phyloP scores from a whole-genome alignment of 2,329 filamentous ascomycete species.

The Bipolaris cookei region DNA sequence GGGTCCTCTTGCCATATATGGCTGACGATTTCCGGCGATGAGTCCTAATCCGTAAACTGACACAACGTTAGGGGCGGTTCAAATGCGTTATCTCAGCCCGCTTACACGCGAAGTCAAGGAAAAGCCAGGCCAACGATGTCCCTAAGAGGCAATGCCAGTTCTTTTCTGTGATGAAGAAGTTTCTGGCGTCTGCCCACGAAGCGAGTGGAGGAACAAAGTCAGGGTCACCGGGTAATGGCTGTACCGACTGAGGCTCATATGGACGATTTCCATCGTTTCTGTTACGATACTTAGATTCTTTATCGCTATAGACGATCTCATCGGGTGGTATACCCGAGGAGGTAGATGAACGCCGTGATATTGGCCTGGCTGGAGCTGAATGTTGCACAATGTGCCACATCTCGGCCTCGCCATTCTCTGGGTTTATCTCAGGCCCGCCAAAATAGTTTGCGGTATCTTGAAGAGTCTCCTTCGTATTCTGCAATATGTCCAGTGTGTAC shows the following conservation, averaged over 20 bases:
- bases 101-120: conserved; percentile 46
- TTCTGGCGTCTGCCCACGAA: conserved; percentile 40
- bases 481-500: conserved; percentile 50
- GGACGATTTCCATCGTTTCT: conserved; percentile 17
- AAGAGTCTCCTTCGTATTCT: conserved; percentile 41
- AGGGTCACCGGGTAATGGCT: conserved; percentile 47
- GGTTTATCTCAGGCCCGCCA: conserved; percentile 33
- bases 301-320: conserved; percentile 35
- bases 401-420: conserved; percentile 42
- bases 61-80: neutral
- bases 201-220: conserved; percentile 54
- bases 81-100: neutral
- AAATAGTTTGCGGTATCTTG: conserved; percentile 45
- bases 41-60: conserved; percentile 43
- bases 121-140: conserved; percentile 46
- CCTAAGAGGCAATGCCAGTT: conserved; percentile 49
- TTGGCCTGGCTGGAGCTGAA: conserved; percentile 9
- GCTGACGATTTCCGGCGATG: conserved; percentile 45
- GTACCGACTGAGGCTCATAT: conserved; percentile 1
- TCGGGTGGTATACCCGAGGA: conserved; percentile 38
- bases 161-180: conserved; percentile 44
- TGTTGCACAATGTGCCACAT: conserved; percentile 18
- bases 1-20: conserved; percentile 39
- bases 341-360: conserved; percentile 24
- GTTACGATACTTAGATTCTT: conserved; percentile 30